These are phyloP conservation scores for Lentinula edodes DNA, from an alignment of 768 basidiomycete genomes.

Conservation along the genomic window DNA sequence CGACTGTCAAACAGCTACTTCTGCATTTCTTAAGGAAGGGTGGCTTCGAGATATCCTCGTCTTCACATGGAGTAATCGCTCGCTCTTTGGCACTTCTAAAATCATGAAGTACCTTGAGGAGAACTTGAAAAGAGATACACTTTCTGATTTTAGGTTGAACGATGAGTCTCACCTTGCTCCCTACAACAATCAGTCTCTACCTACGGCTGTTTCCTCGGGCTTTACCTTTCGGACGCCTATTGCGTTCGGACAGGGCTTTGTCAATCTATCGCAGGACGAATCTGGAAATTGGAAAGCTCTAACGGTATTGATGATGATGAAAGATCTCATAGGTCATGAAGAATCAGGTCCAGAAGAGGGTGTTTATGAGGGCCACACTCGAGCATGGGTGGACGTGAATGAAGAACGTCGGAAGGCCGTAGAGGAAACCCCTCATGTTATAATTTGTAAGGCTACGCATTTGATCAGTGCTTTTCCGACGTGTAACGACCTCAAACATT, in stretches of 20 bases:
- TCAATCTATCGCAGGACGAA: constrained; percentile 21
- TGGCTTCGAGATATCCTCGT: constrained; percentile 37
- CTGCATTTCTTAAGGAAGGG: constrained; percentile 26
- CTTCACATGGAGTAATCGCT: constrained; percentile 38
- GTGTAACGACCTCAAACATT: not conserved
- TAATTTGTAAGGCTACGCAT: constrained; percentile 25
- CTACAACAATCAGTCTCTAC: constrained; percentile 9
- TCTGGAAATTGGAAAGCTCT: constrained; percentile 28
- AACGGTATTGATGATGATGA: constrained; percentile 25
- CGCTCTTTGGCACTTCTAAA: constrained; percentile 26
- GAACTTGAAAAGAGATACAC: not conserved
- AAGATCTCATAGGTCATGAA: constrained; percentile 30
- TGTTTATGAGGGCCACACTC: constrained; percentile 29
- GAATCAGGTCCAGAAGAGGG: constrained; percentile 23
- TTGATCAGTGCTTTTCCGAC: constrained; percentile 1
- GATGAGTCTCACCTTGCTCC: constrained; percentile 16
- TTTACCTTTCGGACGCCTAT: constrained; percentile 30
- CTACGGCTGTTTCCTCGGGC: constrained; percentile 22
- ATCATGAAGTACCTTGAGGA: constrained; percentile 25
- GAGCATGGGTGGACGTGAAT: constrained; percentile 30
- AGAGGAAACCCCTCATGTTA: constrained; percentile 31
- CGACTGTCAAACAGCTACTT: constrained; percentile 15
- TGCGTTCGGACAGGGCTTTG: constrained; percentile 26
- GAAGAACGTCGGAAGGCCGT: constrained; percentile 28
- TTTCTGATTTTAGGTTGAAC: constrained; percentile 24